phyloP scores from a whole-genome alignment of 441 rosid species.

The Jatropha multifida region DNA sequence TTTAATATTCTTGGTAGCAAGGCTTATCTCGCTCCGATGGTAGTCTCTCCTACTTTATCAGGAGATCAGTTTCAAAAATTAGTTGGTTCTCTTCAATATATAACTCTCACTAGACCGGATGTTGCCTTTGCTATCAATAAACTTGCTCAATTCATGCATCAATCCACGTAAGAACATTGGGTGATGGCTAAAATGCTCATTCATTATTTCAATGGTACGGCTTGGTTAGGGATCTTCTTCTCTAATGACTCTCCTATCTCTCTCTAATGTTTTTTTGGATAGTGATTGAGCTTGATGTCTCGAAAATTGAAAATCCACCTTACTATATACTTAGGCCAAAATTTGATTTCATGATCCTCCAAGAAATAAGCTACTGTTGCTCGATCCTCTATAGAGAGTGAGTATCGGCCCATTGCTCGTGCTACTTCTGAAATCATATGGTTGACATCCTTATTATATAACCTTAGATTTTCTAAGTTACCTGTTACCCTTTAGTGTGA shows the following conservation, averaged over 20 bases:
- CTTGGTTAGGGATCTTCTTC: background rate
- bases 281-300: no score
- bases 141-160: background rate
- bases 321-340: background rate
- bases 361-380: background rate
- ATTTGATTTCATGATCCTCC: background rate
- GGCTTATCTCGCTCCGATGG: background rate
- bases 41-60: background rate
- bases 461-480: background rate
- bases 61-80: background rate
- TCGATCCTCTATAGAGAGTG: background rate
- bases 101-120: no score
- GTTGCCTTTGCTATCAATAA: no score
- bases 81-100: no score
- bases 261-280: background rate
- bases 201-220: background rate
- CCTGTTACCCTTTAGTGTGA: no score
- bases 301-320: background rate
- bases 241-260: background rate
- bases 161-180: background rate
- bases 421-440: background rate
- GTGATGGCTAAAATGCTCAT: background rate
- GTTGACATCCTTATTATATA: background rate
- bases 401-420: background rate
- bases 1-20: background rate